Evolutionary conservation across 2,329 filamentous ascomycete species (phyloP).

Genomic region (Trichoderma koningiopsis): DNA sequence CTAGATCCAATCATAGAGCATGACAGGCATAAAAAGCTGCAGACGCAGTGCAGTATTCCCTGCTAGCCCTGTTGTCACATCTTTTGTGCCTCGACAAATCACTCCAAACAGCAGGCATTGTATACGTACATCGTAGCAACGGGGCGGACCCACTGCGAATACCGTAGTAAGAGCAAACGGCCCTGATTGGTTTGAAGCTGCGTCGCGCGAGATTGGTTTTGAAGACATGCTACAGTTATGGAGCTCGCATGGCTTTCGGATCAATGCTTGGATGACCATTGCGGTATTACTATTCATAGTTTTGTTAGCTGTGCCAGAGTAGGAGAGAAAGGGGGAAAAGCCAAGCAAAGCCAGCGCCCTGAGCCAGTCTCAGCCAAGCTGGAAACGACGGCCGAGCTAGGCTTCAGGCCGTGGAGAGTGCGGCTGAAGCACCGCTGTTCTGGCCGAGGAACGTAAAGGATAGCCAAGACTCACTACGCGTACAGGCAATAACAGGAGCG

Average conservation of each 20-base stretch:
- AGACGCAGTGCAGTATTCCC: background rate
- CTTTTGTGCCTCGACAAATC: conserved; percentile 4
- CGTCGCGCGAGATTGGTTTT: background rate
- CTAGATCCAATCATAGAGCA: conserved; percentile 4
- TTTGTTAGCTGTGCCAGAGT: background rate
- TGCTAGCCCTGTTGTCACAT: background rate
- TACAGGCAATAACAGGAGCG: background rate
- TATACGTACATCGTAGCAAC: background rate
- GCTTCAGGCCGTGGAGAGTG: background rate
- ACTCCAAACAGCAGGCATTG: background rate
- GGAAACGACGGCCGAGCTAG: background rate
- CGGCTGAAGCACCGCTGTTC: conserved; percentile 3
- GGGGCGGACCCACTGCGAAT: conserved; percentile 14
- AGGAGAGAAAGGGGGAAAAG: background rate
- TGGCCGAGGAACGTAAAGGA: background rate
- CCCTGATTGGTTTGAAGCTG: background rate
- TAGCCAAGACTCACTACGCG: background rate
- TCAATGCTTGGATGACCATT: background rate
- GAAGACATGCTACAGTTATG: background rate
- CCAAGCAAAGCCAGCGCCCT: background rate
- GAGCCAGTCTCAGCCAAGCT: background rate
- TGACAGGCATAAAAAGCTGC: conserved; percentile 1
- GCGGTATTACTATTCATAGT: background rate
- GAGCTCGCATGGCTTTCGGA: background rate
- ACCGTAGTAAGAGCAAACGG: background rate